Evolutionary conservation across 2,329 filamentous ascomycete species (phyloP).

Genomic region (Ophiostoma angusticollis): DNA sequence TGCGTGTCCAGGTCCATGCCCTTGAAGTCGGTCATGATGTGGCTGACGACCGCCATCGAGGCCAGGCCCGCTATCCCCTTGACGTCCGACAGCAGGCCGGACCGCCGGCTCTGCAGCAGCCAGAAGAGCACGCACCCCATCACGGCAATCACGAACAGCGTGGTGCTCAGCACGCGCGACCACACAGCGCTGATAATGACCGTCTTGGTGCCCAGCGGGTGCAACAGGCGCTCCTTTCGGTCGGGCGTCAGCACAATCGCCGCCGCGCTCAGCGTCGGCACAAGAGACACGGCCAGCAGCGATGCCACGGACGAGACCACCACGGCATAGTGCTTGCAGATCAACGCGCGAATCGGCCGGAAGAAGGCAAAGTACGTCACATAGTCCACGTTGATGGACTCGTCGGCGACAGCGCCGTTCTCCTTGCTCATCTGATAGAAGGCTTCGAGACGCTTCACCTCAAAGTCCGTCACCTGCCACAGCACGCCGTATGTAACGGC

Average conservation of each 20-base stretch:
- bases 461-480: slow-evolving; percentile 54
- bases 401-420: slow-evolving; percentile 46
- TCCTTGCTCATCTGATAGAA: slow-evolving; percentile 52
- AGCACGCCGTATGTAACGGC: slow-evolving; percentile 50
- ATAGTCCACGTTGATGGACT: slow-evolving; percentile 63
- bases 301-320: slow-evolving; percentile 52
- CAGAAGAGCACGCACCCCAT: slow-evolving; percentile 46
- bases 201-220: slow-evolving; percentile 34
- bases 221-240: slow-evolving; percentile 28
- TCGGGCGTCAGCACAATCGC: slow-evolving; percentile 44
- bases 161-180: slow-evolving; percentile 47
- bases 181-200: slow-evolving; percentile 44
- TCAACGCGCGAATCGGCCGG: slow-evolving; percentile 49
- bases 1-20: slow-evolving; percentile 56
- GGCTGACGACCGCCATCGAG: slow-evolving; percentile 60
- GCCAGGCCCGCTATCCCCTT: slow-evolving; percentile 62
- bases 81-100: slow-evolving; percentile 54
- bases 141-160: slow-evolving; percentile 43
- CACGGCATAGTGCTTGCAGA: slow-evolving; percentile 54
- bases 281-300: slow-evolving; percentile 51
- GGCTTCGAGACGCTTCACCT: slow-evolving; percentile 53
- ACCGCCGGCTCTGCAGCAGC: slow-evolving; percentile 48
- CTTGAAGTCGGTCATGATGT: slow-evolving; percentile 62
- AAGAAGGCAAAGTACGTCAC: slow-evolving; percentile 55
- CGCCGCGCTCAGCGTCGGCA: slow-evolving; percentile 55